A percentile compares a stretch with the other conserved stretches of the same genome.
Evolutionary conservation across 352 stramenopile species (phyloP).

Genomic region (Phytophthora fragariaefolia): DNA sequence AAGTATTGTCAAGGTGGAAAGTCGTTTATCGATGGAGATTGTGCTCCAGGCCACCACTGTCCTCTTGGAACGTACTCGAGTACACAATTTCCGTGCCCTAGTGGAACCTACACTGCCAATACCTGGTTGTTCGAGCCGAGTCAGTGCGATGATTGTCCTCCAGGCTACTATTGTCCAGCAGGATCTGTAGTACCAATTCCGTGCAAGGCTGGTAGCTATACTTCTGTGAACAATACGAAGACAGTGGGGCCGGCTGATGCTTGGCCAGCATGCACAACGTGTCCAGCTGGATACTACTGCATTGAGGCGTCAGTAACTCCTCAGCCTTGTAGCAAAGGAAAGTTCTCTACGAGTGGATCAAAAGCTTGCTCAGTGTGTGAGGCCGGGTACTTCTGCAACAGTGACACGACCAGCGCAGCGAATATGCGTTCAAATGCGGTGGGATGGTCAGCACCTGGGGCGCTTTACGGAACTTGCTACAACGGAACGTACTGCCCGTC

Average conservation of each 20-base stretch:
- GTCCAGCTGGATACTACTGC: constrained; percentile 87
- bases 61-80: constrained; percentile 72
- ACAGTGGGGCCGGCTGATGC: constrained; percentile 56
- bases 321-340: constrained; percentile 74
- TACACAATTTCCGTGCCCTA: constrained; percentile 83
- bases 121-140: constrained; percentile 77
- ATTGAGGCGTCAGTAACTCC: constrained; percentile 62
- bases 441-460: constrained; percentile 63
- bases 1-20: constrained; percentile 89
- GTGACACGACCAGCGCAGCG: constrained; percentile 60
- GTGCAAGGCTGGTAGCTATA: constrained; percentile 82
- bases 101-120: constrained; percentile 79
- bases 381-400: constrained; percentile 85
- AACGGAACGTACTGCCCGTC: constrained; percentile 87
- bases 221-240: constrained; percentile 75
- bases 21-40: constrained; percentile 73
- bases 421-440: constrained; percentile 66
- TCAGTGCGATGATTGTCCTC: constrained; percentile 83
- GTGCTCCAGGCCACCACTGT: constrained; percentile 90
- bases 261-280: constrained; percentile 75
- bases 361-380: constrained; percentile 67
- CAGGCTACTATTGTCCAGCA: constrained; percentile 75
- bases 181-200: constrained; percentile 66
- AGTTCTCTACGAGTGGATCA: constrained; percentile 57
- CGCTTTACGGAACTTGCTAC: constrained; percentile 83